Percentiles rank a stretch among this genome's conserved stretches.
Conservation (phyloP, 352 stramenopile genomes). For the Poterioochromonas sp. region DNA sequence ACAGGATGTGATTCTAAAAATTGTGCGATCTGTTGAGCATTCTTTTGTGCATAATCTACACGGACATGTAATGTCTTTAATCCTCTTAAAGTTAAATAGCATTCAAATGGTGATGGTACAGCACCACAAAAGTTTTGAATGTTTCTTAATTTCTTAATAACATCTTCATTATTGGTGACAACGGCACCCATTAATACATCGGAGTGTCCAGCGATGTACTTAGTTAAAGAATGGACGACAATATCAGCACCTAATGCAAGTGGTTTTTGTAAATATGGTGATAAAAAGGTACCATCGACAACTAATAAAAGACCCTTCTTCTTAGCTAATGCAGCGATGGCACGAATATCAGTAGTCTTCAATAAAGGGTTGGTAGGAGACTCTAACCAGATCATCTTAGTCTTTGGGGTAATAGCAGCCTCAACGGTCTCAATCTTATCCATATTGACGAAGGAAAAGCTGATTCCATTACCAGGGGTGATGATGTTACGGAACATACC, state of each 20-base stretch:
- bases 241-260: slow-evolving; percentile 84
- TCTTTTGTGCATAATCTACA: slow-evolving; percentile 59
- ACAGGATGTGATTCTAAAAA: slow-evolving; percentile 69
- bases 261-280: slow-evolving; percentile 84
- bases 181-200: slow-evolving; percentile 90
- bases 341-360: slow-evolving; percentile 79
- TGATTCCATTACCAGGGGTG: slow-evolving; percentile 53
- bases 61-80: slow-evolving; percentile 69
- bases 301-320: slow-evolving; percentile 42
- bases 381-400: slow-evolving; percentile 90
- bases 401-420: slow-evolving; percentile 49
- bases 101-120: slow-evolving; percentile 67
- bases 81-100: slow-evolving; percentile 69
- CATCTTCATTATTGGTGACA: slow-evolving; percentile 63
- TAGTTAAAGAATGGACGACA: slow-evolving; percentile 93
- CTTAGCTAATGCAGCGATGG: slow-evolving; percentile 69
- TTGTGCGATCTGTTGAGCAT: slow-evolving; percentile 71
- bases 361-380: slow-evolving; percentile 92
- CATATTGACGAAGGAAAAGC: slow-evolving; percentile 54
- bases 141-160: slow-evolving; percentile 47
- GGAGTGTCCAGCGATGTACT: slow-evolving; percentile 93
- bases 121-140: slow-evolving; percentile 61
- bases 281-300: slow-evolving; percentile 89
- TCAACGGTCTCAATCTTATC: slow-evolving; percentile 45
- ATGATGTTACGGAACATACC: slow-evolving; percentile 76